A percentile compares a stretch with the other conserved stretches of the same genome.
phyloP scores from a whole-genome alignment of 495 filamentous ascomycete genomes.

The Neurospora sp. region DNA sequence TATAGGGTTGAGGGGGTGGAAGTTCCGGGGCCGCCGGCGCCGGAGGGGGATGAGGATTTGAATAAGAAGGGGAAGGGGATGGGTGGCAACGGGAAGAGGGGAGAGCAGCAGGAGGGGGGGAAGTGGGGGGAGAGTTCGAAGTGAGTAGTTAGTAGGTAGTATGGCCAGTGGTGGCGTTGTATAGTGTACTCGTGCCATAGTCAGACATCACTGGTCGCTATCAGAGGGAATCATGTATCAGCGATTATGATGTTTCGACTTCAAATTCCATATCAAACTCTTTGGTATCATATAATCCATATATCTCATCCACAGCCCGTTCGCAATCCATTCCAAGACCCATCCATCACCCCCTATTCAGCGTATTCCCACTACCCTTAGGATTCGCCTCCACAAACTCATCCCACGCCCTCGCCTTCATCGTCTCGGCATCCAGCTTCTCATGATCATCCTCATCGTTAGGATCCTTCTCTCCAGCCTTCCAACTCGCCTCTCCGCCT shows the following conservation, averaged over 20 bases:
- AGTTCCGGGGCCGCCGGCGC: slow-evolving; percentile 11
- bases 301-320: background rate
- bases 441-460: slow-evolving; percentile 83
- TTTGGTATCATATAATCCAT: background rate
- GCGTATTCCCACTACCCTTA: slow-evolving; percentile 73
- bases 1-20: slow-evolving; percentile 36
- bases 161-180: background rate
- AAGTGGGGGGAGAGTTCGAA: background rate
- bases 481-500: slow-evolving; percentile 62
- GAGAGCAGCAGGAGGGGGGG: background rate
- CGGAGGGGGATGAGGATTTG: slow-evolving; percentile 6
- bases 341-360: slow-evolving; percentile 60
- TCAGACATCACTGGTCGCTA: background rate
- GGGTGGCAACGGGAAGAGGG: background rate
- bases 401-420: slow-evolving; percentile 93
- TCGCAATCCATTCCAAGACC: background rate
- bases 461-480: slow-evolving; percentile 46
- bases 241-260: background rate
- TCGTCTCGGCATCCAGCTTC: slow-evolving; percentile 75
- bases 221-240: background rate
- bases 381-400: slow-evolving; percentile 88
- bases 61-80: slow-evolving; percentile 7
- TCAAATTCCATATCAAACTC: background rate
- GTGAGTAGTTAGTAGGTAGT: background rate
- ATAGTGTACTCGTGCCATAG: background rate